phyloP scores from a whole-genome alignment of 1,139 yeast genomes.

The Geotrichum bryndzae region DNA sequence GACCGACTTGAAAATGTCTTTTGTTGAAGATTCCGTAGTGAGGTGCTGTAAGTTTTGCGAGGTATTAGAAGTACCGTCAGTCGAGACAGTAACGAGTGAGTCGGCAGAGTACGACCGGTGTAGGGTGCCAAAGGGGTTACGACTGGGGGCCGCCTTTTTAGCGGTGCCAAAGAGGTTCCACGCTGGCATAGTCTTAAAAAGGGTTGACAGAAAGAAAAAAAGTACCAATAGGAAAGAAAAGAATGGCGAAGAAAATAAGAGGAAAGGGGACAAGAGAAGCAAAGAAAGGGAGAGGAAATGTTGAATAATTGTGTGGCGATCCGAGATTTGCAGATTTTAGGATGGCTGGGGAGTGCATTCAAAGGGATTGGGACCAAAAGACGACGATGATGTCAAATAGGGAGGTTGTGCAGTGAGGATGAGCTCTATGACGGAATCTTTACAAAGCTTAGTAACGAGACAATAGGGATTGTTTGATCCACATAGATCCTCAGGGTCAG shows the following conservation, averaged over 20 bases:
- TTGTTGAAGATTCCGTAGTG: slow-evolving; percentile 19
- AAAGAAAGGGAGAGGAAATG: background rate
- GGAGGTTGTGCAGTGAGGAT: too few relatives aligned
- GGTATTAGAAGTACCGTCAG: slow-evolving; percentile 1
- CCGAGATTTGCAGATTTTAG: background rate
- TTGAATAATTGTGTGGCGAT: background rate
- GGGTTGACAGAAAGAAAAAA: background rate
- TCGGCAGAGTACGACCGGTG: slow-evolving; percentile 9
- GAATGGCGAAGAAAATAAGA: background rate
- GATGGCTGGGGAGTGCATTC: background rate
- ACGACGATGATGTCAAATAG: too few relatives aligned
- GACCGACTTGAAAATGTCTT: slow-evolving; percentile 18
- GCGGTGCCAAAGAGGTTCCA: slow-evolving; percentile 15
- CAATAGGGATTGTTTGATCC: too few relatives aligned
- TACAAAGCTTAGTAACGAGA: too few relatives aligned
- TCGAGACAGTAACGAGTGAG: slow-evolving; percentile 11
- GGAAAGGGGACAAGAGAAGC: background rate
- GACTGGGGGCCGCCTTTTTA: slow-evolving; percentile 1
- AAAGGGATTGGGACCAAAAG: background rate
- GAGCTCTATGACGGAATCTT: too few relatives aligned
- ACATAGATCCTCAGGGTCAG: too few relatives aligned
- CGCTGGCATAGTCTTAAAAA: slow-evolving; percentile 4
- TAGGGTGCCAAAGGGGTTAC: slow-evolving; percentile 2
- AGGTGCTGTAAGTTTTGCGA: slow-evolving; percentile 13
- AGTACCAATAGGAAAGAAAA: background rate